These are phyloP conservation scores for Nepenthes alata DNA, from an alignment of 179 eudicot genomes.

Conservation along the genomic window DNA sequence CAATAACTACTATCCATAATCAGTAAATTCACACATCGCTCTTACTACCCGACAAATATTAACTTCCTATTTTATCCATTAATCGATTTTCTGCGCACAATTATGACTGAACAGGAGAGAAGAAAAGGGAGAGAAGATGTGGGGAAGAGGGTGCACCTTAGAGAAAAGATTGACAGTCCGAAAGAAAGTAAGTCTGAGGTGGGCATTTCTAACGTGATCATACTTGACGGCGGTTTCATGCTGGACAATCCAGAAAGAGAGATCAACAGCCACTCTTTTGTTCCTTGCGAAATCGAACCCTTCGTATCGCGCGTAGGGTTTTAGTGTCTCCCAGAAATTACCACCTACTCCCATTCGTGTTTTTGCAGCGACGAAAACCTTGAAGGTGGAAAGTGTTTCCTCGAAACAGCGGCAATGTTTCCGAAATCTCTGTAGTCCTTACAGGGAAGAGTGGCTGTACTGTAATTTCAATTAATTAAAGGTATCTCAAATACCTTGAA, in stretches of 20 bases:
- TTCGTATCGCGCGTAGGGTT: conserved; percentile 61
- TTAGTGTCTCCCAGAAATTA: conserved; percentile 78
- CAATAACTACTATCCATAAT: no score
- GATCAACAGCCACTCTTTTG: conserved; percentile 82
- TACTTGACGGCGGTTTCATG: conserved; percentile 66
- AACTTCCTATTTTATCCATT: not conserved
- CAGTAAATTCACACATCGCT: no score
- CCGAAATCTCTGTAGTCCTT: no score
- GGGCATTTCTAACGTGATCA: conserved; percentile 40
- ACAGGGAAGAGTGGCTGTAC: no score
- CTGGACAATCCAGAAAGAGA: conserved; percentile 89
- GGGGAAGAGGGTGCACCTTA: conserved; percentile 30
- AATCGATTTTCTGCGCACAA: not conserved
- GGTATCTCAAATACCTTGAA: no score
- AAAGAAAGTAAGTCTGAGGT: conserved; percentile 65
- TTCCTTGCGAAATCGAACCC: conserved; percentile 66
- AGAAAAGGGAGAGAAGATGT: not conserved
- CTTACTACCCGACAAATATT: no score
- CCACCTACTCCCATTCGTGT: conserved; percentile 74
- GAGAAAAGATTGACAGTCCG: conserved; percentile 78
- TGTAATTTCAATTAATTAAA: no score
- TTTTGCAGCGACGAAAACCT: no score
- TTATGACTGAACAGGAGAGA: not conserved
- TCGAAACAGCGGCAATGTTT: no score
- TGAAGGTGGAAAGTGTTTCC: no score